Conservation (phyloP, 2,329 filamentous ascomycete genomes). For the Lachnellula occidentalis region DNA sequence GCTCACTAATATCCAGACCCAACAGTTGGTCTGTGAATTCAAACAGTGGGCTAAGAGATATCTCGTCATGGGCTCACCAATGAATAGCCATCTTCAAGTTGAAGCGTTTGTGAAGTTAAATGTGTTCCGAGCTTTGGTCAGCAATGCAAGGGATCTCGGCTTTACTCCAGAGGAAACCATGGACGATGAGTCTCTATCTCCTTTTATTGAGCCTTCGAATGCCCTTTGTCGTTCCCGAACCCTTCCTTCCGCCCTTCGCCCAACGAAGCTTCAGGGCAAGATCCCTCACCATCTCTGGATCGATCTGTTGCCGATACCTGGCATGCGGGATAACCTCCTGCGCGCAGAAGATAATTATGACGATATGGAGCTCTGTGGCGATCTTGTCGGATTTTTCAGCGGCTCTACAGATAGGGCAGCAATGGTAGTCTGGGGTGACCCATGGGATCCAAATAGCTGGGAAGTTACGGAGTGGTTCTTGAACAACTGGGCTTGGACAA, state of each 20-base stretch:
- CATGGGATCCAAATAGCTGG: slow-evolving; percentile 33
- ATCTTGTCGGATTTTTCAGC: slow-evolving; percentile 16
- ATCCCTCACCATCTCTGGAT: slow-evolving; percentile 34
- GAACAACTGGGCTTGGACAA: slow-evolving; percentile 33
- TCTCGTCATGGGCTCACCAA: slow-evolving; percentile 19
- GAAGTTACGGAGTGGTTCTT: slow-evolving; percentile 35
- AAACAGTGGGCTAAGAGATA: background rate
- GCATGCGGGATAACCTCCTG: slow-evolving; percentile 33
- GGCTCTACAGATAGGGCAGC: slow-evolving; percentile 20
- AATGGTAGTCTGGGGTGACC: slow-evolving; percentile 32
- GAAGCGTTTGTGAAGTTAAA: slow-evolving; percentile 31
- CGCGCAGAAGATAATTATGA: slow-evolving; percentile 18
- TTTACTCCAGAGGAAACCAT: slow-evolving; percentile 9
- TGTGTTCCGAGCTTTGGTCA: slow-evolving; percentile 30
- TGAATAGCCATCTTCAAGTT: slow-evolving; percentile 29
- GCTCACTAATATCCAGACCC: background rate
- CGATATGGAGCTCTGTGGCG: slow-evolving; percentile 19
- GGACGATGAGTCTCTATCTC: slow-evolving; percentile 16
- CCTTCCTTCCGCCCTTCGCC: slow-evolving; percentile 15
- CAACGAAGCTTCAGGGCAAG: slow-evolving; percentile 29
- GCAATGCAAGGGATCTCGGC: slow-evolving; percentile 25
- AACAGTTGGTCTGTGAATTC: slow-evolving; percentile 2
- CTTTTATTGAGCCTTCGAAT: slow-evolving; percentile 5
- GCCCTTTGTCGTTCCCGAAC: slow-evolving; percentile 5
- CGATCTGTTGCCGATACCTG: slow-evolving; percentile 34